Conservation (phyloP, 75 land plant species). For the Picea glauca region DNA sequence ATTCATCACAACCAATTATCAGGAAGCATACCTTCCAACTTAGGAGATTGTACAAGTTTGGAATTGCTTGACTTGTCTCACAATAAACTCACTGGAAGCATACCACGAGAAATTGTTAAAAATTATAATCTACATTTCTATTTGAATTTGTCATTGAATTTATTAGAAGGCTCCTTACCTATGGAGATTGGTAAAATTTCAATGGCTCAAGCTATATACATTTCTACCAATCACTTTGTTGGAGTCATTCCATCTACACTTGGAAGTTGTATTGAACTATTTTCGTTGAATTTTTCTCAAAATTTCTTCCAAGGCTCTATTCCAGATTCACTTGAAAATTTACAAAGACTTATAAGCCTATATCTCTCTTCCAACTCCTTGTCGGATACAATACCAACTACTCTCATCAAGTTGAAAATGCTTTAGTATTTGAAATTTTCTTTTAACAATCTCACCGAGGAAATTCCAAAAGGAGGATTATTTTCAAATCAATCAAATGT, state of each 20-base stretch:
- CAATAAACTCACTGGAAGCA: neutral
- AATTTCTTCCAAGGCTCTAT: slow-evolving; percentile 26
- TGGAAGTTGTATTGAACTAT: slow-evolving; percentile 3
- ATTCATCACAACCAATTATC: slow-evolving; percentile 1
- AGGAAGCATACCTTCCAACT: neutral
- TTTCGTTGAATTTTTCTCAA: slow-evolving; percentile 12
- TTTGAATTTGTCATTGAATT: neutral
- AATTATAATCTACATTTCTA: neutral
- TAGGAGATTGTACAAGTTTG: neutral
- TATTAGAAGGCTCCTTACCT: neutral
- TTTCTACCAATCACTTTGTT: neutral
- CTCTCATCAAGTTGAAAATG: slow-evolving; percentile 6
- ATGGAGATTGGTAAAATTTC: neutral
- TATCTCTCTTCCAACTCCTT: slow-evolving; percentile 26
- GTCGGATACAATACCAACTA: slow-evolving; percentile 18
- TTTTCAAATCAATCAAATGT: slow-evolving; percentile 3
- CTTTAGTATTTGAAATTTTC: slow-evolving; percentile 24
- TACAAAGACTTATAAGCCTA: neutral
- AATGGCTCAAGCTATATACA: neutral
- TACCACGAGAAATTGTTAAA: neutral
- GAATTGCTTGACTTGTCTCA: neutral
- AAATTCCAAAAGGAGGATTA: slow-evolving; percentile 16
- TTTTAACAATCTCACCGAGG: slow-evolving; percentile 23
- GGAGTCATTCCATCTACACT: neutral
- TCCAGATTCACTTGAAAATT: slow-evolving; percentile 13